Evolutionary conservation across 148 eudicot species (phyloP), one percentile per base, ranked within the genome.

Genomic region (Heliamphora exappendiculata): DNA sequence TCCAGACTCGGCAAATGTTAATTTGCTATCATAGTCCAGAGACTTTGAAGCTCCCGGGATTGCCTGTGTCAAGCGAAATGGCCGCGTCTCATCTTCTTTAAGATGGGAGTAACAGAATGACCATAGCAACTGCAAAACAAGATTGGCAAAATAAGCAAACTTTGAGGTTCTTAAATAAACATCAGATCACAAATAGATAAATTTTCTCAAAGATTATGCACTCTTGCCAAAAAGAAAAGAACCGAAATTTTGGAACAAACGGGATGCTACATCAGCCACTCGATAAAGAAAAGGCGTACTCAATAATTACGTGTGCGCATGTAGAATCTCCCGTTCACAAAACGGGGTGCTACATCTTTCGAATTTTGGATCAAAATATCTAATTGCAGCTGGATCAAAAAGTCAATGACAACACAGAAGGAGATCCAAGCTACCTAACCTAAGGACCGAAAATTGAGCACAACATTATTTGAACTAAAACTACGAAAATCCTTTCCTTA

Each of bases 31-130:
- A 47, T 81, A 94, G 11, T 92, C 96, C 71, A 92, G 79, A 41
- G 76, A 73, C 68, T 87, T 90, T 20, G 91, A 71, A 7, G 92
- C 91, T 42, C 97, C 97, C 11, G 97, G 98, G 36, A 94, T 86
- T 71, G 97, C 92, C 50, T 89, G 90, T n/a, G 91, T 84, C 83
- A 94, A 82, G 24, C 88, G 90, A 62, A 94, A 89, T 26, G 81
- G 76, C 45, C 82, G 79, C 13, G 45, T 63, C 69, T 87, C 85
- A 1, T 81, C 85, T 79, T 92, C 96, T 47, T 84, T 82, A 39
- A 94, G 89, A 80, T 87, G 88, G 51, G 90, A 76, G 71, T 78
- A 78, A 87, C 97, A 92, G 85, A 92, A 94, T 36, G 98, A 94
- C 98, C 98, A 94, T 72, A 92, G 65, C 80, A 94, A 59, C 97